Conservation (phyloP, 2,329 filamentous ascomycete species). For the Arthrobotrys sphaeroides region DNA sequence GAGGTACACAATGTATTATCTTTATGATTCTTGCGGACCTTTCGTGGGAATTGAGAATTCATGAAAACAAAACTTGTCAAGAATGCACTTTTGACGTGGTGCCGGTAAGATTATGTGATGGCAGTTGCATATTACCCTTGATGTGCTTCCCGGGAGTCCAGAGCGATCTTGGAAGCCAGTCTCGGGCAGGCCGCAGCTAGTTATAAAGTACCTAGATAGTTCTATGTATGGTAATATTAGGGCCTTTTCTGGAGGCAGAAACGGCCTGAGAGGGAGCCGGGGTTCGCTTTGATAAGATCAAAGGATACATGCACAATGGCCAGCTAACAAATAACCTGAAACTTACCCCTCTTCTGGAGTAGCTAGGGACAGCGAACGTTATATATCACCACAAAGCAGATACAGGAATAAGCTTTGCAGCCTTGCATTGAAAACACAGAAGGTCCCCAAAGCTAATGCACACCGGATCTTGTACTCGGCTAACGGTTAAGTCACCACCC, state of each 20-base stretch:
- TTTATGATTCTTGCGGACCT: neutral
- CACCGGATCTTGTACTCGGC: neutral
- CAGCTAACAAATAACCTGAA: neutral
- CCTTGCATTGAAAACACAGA: neutral
- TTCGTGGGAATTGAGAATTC: neutral
- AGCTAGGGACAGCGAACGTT: neutral
- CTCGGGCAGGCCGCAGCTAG: neutral
- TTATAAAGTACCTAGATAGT: too few relatives aligned
- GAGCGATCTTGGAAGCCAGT: too few relatives aligned
- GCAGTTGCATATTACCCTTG: neutral
- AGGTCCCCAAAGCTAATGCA: neutral
- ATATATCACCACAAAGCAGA: neutral
- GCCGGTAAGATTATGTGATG: neutral
- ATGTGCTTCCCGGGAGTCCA: neutral
- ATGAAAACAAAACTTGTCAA: neutral
- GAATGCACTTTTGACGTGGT: neutral
- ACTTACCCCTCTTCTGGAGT: neutral
- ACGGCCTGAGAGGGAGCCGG: too few relatives aligned
- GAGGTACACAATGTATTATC: too few relatives aligned
- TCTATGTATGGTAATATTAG: neutral
- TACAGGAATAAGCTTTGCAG: neutral
- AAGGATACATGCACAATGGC: neutral
- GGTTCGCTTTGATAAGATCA: too few relatives aligned
- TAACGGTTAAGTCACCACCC: conserved; percentile 6
- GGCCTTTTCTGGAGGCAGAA: too few relatives aligned